Evolutionary conservation across 1,284 basidiomycete genomes (phyloP).

Genomic region (Malassezia equina): DNA sequence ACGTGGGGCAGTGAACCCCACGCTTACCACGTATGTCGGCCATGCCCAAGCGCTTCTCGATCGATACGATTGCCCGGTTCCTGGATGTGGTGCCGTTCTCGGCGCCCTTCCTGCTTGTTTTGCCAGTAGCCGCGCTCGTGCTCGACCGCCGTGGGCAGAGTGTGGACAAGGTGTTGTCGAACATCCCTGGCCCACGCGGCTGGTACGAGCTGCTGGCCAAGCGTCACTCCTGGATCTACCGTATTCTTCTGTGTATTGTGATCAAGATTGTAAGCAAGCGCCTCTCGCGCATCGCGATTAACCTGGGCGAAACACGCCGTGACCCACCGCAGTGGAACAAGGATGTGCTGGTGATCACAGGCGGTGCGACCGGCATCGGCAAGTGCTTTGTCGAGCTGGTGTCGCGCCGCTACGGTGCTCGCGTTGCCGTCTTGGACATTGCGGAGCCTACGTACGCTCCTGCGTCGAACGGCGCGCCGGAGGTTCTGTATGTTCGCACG

Average conservation of each 20-base stretch:
- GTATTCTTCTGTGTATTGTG: slow-evolving; percentile 27
- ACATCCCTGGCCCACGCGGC: background rate
- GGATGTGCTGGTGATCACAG: slow-evolving; percentile 44
- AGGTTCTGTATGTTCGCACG: slow-evolving; percentile 43
- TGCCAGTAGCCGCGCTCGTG: slow-evolving; percentile 28
- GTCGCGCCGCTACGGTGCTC: slow-evolving; percentile 28
- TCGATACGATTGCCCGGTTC: slow-evolving; percentile 26
- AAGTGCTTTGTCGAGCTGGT: slow-evolving; percentile 39
- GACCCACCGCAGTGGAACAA: slow-evolving; percentile 35
- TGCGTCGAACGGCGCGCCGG: slow-evolving; percentile 31
- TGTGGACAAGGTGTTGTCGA: slow-evolving; percentile 2
- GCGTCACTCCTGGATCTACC: slow-evolving; percentile 32
- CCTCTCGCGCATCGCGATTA: slow-evolving; percentile 31
- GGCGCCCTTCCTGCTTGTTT: slow-evolving; percentile 28
- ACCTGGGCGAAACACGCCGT: slow-evolving; percentile 27
- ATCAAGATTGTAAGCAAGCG: slow-evolving; percentile 26
- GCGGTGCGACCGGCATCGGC: slow-evolving; percentile 44
- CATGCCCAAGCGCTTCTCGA: background rate
- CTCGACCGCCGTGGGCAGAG: slow-evolving; percentile 21
- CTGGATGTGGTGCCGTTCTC: slow-evolving; percentile 33
- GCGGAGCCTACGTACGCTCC: slow-evolving; percentile 33
- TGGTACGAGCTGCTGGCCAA: slow-evolving; percentile 22
- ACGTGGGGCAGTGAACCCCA: background rate
- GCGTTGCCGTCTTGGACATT: slow-evolving; percentile 44
- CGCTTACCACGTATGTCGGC: slow-evolving; percentile 4